Percentiles rank a stretch among this genome's conserved stretches.
Evolutionary conservation across 176 grass and related monocot species (phyloP).

Genomic region (Triticum aestivum): DNA sequence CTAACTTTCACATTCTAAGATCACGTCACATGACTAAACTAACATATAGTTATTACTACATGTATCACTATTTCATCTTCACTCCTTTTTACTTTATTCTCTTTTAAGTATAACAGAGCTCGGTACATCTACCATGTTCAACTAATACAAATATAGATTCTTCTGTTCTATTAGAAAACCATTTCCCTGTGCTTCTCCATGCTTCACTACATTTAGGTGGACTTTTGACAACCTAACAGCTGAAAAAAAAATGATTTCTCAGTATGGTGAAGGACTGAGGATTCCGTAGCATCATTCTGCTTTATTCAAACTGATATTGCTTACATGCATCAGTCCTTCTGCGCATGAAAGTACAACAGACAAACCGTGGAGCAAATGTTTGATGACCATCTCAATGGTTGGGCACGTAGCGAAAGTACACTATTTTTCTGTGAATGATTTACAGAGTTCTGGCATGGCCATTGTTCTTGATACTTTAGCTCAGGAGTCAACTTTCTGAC

Average conservation of each 20-base stretch:
- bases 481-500: background rate
- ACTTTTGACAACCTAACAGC: background rate
- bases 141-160: background rate
- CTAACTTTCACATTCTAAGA: background rate
- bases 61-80: background rate
- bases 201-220: background rate
- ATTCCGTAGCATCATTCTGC: background rate
- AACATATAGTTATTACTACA: conserved; percentile 2
- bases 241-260: background rate
- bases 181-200: background rate
- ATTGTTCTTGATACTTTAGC: background rate
- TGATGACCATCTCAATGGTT: background rate
- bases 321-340: background rate
- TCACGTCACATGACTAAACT: background rate
- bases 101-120: background rate
- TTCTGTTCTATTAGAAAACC: background rate
- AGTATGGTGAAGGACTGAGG: background rate
- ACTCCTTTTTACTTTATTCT: background rate
- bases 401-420: background rate
- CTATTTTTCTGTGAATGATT: background rate
- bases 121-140: conserved; percentile 4
- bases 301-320: background rate
- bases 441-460: background rate
- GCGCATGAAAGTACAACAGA: background rate
- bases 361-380: background rate